phyloP scores from a whole-genome alignment of 108 stramenopile species.

The Heterococcus sp. region DNA sequence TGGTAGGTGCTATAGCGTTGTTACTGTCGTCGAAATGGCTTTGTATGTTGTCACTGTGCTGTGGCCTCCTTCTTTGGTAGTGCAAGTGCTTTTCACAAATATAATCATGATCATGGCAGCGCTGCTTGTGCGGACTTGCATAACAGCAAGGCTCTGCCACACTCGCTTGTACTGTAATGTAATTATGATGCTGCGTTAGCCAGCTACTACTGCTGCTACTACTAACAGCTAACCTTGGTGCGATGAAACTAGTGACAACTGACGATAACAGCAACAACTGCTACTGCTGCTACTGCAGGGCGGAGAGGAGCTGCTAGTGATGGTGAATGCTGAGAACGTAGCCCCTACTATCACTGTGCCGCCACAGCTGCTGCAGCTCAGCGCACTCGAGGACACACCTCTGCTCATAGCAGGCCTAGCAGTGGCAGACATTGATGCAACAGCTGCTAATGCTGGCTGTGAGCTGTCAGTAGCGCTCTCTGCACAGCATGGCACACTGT shows the following conservation, averaged over 20 bases:
- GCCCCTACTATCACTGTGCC: constrained; percentile 26
- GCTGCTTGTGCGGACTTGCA: no score
- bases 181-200: no score
- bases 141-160: no score
- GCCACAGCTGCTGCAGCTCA: not conserved
- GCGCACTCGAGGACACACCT: constrained; percentile 18
- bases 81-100: no score
- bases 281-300: constrained; percentile 27
- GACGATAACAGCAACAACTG: no score
- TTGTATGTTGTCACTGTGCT: not conserved
- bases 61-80: no score
- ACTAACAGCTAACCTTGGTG: no score
- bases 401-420: not conserved
- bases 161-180: no score
- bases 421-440: constrained; percentile 26
- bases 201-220: no score
- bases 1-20: not conserved
- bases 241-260: no score
- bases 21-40: not conserved
- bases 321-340: constrained; percentile 50
- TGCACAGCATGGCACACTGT: constrained; percentile 20
- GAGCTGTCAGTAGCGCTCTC: constrained; percentile 23
- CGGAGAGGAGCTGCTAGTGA: constrained; percentile 44
- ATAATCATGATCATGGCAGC: no score
- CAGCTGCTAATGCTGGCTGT: constrained; percentile 10